phyloP scores from a whole-genome alignment of 306 rosid species.

The Dalbergia cultrata region DNA sequence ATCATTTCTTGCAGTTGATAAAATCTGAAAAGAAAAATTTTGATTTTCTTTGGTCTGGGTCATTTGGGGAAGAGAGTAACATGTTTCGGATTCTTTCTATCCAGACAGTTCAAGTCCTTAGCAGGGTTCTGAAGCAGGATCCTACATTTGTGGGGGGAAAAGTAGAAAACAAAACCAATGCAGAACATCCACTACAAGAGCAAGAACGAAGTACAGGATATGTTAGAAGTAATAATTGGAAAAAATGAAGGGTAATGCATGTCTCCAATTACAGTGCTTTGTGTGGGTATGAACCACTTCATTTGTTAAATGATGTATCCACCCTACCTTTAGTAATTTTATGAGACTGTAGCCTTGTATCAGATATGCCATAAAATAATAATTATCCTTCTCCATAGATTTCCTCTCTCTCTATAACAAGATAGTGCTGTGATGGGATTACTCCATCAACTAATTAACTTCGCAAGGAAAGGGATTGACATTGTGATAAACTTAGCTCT shows the following conservation, averaged over 20 bases:
- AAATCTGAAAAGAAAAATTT: background rate
- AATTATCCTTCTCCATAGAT: background rate
- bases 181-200: background rate
- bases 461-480: too few species aligned
- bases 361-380: background rate
- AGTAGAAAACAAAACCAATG: constrained; percentile 1
- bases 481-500: too few species aligned
- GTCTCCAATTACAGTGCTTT: too few species aligned
- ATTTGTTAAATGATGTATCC: too few species aligned
- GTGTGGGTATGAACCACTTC: too few species aligned
- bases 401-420: too few species aligned
- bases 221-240: background rate
- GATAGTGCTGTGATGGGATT: background rate
- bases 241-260: background rate
- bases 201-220: background rate
- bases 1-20: background rate
- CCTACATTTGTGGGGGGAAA: background rate
- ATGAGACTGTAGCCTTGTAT: too few species aligned
- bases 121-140: constrained; percentile 8
- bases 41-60: constrained; percentile 21
- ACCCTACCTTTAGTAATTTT: too few species aligned
- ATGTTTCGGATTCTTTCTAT: background rate
- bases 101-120: background rate
- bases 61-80: constrained; percentile 4
- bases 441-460: too few species aligned